Evolutionary conservation across 768 basidiomycete genomes (phyloP).

Genomic region (Lepiota brunneoincarnata): DNA sequence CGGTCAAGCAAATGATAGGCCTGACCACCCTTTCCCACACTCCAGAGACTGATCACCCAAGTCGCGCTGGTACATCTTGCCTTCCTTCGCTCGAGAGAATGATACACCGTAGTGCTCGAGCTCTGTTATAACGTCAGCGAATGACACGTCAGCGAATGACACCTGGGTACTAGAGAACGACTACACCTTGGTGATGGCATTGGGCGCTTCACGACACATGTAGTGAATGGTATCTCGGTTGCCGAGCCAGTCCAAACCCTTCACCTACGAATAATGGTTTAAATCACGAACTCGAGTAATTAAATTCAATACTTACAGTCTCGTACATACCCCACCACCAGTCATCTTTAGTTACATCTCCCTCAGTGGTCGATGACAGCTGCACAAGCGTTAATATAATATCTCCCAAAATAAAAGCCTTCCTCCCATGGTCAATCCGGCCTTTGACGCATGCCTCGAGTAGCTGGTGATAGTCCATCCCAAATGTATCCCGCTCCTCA

Average conservation of each 20-base stretch:
- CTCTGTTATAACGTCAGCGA: constrained; percentile 45
- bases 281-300: constrained; percentile 15
- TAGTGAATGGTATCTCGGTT: constrained; percentile 99
- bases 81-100: constrained; percentile 98
- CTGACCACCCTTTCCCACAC: constrained; percentile 97
- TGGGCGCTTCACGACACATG: constrained; percentile 97
- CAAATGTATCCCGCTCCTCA: constrained; percentile 78
- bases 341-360: constrained; percentile 99
- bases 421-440: constrained; percentile 66
- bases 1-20: constrained; percentile 99
- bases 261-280: constrained; percentile 60
- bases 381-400: constrained; percentile 90
- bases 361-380: constrained; percentile 88
- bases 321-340: constrained; percentile 99
- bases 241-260: constrained; percentile 99
- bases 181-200: constrained; percentile 85
- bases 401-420: constrained; percentile 90
- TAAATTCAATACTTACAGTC: constrained; percentile 58
- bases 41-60: constrained; percentile 98
- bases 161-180: not conserved
- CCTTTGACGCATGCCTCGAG: constrained; percentile 74
- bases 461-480: constrained; percentile 84
- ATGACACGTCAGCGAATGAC: not conserved
- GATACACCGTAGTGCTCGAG: constrained; percentile 98
- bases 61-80: constrained; percentile 99